Conservation (phyloP, 2,329 filamentous ascomycete species). For the Phialophora chinensis region DNA sequence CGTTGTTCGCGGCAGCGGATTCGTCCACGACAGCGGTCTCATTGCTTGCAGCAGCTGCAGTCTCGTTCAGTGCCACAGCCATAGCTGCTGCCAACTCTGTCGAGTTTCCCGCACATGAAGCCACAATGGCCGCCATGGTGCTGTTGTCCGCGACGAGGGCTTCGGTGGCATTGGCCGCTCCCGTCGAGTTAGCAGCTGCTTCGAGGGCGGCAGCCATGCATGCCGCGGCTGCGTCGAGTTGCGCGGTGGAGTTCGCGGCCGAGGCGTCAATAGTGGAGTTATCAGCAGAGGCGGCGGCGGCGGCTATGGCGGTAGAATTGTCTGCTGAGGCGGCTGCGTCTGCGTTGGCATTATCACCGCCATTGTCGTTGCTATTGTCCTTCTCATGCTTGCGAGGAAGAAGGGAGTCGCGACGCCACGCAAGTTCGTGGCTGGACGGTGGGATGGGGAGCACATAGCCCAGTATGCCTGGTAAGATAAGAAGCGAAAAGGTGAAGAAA, state of each 20-base stretch:
- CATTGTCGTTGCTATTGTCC: conserved; percentile 11
- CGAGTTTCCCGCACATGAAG: conserved; percentile 15
- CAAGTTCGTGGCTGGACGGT: background rate
- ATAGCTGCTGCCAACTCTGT: conserved; percentile 18
- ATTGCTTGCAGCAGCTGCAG: background rate
- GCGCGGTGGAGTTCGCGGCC: background rate
- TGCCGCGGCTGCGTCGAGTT: conserved; percentile 8
- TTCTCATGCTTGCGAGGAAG: background rate
- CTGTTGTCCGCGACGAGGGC: conserved; percentile 15
- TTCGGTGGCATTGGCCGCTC: conserved; percentile 20
- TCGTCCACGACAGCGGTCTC: conserved; percentile 1
- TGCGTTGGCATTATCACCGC: background rate
- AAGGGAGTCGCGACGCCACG: conserved; percentile 8
- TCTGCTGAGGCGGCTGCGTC: background rate
- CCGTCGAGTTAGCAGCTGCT: conserved; percentile 21
- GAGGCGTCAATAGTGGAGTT: conserved; percentile 1
- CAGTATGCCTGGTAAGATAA: conserved; percentile 29
- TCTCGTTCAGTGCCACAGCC: conserved; percentile 14
- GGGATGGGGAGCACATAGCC: conserved; percentile 14
- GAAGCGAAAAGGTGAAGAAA: conserved; percentile 17
- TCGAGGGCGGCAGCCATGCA: conserved; percentile 20
- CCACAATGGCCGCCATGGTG: conserved; percentile 16
- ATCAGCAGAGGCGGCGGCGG: conserved; percentile 1
- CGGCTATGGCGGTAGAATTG: conserved; percentile 8
- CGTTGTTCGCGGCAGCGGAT: background rate